Evolutionary conservation across 2,329 filamentous ascomycete genomes (phyloP).

Genomic region (Phialophora expanda): DNA sequence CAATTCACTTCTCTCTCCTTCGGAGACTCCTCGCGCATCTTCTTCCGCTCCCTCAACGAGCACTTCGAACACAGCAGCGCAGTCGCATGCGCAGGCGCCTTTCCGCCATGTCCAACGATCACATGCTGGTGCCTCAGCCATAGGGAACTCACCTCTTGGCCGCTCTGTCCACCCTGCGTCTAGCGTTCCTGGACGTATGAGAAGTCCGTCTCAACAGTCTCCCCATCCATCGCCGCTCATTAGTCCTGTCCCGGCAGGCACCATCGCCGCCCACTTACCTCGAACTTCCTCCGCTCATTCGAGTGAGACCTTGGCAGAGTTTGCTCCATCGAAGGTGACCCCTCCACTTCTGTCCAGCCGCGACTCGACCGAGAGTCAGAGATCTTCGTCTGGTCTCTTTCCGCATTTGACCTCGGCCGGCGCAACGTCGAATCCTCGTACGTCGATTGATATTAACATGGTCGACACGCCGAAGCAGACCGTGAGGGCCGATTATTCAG

Average conservation of each 20-base stretch:
- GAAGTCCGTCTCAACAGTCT: slow-evolving; percentile 46
- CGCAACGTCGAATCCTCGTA: slow-evolving; percentile 42
- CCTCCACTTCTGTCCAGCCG: slow-evolving; percentile 47
- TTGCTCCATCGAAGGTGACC: slow-evolving; percentile 50
- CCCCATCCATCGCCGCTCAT: slow-evolving; percentile 48
- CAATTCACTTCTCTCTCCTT: slow-evolving; percentile 38
- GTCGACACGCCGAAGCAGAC: slow-evolving; percentile 50
- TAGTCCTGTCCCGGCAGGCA: slow-evolving; percentile 47
- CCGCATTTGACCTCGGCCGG: slow-evolving; percentile 29
- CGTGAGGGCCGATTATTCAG: slow-evolving; percentile 49
- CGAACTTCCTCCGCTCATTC: slow-evolving; percentile 52
- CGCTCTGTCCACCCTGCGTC: slow-evolving; percentile 43
- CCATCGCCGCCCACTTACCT: slow-evolving; percentile 44
- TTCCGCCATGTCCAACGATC: slow-evolving; percentile 48
- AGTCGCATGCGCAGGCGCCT: slow-evolving; percentile 40
- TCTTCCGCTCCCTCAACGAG: slow-evolving; percentile 40
- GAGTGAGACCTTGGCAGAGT: slow-evolving; percentile 57
- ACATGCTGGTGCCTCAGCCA: slow-evolving; percentile 40
- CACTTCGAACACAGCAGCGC: slow-evolving; percentile 38
- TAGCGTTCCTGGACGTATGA: slow-evolving; percentile 45
- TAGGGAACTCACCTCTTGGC: slow-evolving; percentile 51
- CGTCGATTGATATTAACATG: slow-evolving; percentile 54
- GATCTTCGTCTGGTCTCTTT: slow-evolving; percentile 27
- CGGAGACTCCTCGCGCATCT: slow-evolving; percentile 26
- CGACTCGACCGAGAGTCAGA: slow-evolving; percentile 51